phyloP scores from a whole-genome alignment of 176 grass and related monocot species.

The Elaeis guineensis region DNA sequence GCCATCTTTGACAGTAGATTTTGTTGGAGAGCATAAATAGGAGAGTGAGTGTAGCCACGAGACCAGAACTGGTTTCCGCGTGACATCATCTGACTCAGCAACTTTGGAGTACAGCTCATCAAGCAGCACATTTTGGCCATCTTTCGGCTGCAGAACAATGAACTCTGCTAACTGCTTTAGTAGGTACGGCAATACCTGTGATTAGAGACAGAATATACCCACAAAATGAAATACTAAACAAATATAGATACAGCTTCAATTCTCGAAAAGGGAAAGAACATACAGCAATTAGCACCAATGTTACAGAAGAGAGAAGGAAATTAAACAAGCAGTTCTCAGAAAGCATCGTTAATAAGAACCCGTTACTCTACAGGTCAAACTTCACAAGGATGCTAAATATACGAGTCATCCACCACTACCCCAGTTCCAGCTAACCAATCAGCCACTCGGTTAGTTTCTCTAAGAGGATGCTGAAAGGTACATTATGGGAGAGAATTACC shows the following conservation, averaged over 20 bases:
- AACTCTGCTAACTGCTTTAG: conserved; percentile 79
- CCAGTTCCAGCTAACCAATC: too few species aligned
- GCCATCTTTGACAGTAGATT: neutral
- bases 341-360: too few species aligned
- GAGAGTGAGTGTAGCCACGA: conserved; percentile 91
- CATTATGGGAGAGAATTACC: too few species aligned
- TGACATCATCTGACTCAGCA: conserved; percentile 80
- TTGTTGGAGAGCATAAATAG: conserved; percentile 53
- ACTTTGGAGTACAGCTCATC: conserved; percentile 73
- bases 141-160: conserved; percentile 45
- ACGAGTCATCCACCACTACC: too few species aligned
- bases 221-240: neutral
- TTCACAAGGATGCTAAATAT: too few species aligned
- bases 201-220: neutral
- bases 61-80: conserved; percentile 68
- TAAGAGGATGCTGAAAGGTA: too few species aligned
- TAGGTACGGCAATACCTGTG: conserved; percentile 71
- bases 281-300: too few species aligned
- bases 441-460: too few species aligned
- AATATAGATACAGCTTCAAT: neutral
- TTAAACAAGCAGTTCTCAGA: too few species aligned
- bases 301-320: too few species aligned
- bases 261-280: too few species aligned
- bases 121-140: conserved; percentile 72
- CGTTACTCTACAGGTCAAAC: too few species aligned